Conservation (phyloP, 306 rosid genomes). For the Luffa acutangula region DNA sequence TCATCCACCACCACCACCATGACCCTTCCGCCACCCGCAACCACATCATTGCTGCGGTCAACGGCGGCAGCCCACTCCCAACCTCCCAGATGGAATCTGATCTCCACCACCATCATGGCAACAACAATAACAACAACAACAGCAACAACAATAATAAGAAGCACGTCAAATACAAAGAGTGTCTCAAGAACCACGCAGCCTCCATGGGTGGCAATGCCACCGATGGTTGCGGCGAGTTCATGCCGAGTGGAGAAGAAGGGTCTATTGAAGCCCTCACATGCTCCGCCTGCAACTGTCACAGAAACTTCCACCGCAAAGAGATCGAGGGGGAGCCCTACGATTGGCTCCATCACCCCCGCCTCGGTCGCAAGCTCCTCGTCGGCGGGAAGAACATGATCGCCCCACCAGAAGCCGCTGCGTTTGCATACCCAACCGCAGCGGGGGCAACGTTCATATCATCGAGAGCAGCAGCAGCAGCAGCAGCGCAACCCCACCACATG, state of each 20-base stretch:
- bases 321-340: slow-evolving; percentile 29
- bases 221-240: slow-evolving; percentile 91
- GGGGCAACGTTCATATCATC: slow-evolving; percentile 39
- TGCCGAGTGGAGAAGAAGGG: slow-evolving; percentile 82
- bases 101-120: background rate
- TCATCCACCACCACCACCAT: slow-evolving; percentile 26
- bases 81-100: background rate
- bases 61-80: background rate
- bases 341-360: slow-evolving; percentile 11
- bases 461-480: slow-evolving; percentile 13
- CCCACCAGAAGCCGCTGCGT: slow-evolving; percentile 17
- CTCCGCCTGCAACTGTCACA: slow-evolving; percentile 82
- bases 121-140: background rate
- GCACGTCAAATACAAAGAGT: slow-evolving; percentile 51
- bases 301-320: slow-evolving; percentile 87
- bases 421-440: slow-evolving; percentile 35
- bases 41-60: slow-evolving; percentile 14
- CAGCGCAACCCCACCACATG: slow-evolving; percentile 40
- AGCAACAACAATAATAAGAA: background rate
- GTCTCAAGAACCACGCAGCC: slow-evolving; percentile 89
- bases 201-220: slow-evolving; percentile 85
- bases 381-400: slow-evolving; percentile 15
- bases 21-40: slow-evolving; percentile 18
- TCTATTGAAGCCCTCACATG: slow-evolving; percentile 68
- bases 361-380: background rate